Percentiles rank a stretch among this genome's conserved stretches.
Evolutionary conservation across 768 basidiomycete genomes (phyloP).

Genomic region (Agrocybe praecox): DNA sequence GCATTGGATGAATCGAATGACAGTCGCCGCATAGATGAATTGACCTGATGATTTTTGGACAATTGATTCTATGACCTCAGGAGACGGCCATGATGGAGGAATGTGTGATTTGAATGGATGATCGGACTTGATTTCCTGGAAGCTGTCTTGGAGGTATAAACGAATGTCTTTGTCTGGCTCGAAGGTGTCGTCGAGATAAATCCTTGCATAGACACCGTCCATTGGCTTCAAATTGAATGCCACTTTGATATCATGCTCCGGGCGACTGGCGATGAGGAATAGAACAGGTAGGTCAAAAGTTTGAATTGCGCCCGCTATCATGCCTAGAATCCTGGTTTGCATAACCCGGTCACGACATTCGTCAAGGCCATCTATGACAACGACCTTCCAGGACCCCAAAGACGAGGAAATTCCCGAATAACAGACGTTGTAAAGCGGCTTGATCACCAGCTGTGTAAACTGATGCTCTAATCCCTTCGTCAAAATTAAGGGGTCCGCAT

Average conservation of each 20-base stretch:
- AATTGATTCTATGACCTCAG: not conserved
- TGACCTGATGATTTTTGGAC: conserved; percentile 18
- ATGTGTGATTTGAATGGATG: conserved; percentile 4
- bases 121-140: conserved; percentile 8
- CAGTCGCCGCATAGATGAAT: conserved; percentile 18
- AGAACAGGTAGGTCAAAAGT: not conserved
- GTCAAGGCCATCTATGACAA: not conserved
- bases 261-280: conserved; percentile 2
- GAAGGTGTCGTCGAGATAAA: conserved; percentile 9
- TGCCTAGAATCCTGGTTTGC: not conserved
- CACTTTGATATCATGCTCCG: conserved; percentile 8
- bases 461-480: not conserved
- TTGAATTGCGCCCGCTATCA: not conserved
- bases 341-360: not conserved
- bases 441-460: not conserved
- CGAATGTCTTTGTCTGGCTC: conserved; percentile 10
- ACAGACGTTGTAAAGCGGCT: not conserved
- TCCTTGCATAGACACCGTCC: not conserved
- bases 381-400: no score
- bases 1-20: conserved; percentile 12
- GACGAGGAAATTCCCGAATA: not conserved
- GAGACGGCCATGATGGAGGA: conserved; percentile 1
- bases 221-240: conserved; percentile 4
- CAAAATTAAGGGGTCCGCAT: conserved; percentile 4
- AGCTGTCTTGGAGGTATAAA: conserved; percentile 7